Percentiles rank a stretch among this genome's conserved stretches.
phyloP scores from a whole-genome alignment of 768 basidiomycete genomes.

The Amyloporia xantha region DNA sequence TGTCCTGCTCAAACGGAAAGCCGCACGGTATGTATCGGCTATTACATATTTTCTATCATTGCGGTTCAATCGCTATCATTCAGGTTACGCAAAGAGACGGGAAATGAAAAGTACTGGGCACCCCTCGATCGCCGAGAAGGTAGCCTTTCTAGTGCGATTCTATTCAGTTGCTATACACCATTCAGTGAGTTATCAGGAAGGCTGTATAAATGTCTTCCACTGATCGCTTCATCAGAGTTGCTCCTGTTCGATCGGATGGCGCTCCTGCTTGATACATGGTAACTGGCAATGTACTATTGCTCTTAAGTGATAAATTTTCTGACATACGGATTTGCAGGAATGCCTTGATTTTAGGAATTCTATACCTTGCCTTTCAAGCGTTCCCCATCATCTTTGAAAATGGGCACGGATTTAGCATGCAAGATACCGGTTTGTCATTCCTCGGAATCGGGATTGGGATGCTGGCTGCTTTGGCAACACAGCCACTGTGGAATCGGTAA shows the following conservation, averaged over 20 bases:
- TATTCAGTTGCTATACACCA: slow-evolving; percentile 58
- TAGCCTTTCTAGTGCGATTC: slow-evolving; percentile 40
- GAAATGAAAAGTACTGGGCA: slow-evolving; percentile 47
- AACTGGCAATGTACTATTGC: slow-evolving; percentile 19
- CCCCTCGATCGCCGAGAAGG: slow-evolving; percentile 48
- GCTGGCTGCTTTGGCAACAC: slow-evolving; percentile 29
- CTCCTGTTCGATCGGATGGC: slow-evolving; percentile 70
- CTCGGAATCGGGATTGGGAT: slow-evolving; percentile 45
- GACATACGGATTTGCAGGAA: slow-evolving; percentile 22
- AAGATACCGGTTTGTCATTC: slow-evolving; percentile 43
- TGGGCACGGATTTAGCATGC: slow-evolving; percentile 46
- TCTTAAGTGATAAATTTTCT: not conserved
- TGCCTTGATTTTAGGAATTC: slow-evolving; percentile 34
- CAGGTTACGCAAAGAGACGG: slow-evolving; percentile 51
- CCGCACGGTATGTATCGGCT: slow-evolving; percentile 32
- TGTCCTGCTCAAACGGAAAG: slow-evolving; percentile 54
- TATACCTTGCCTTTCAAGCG: slow-evolving; percentile 51
- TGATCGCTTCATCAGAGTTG: slow-evolving; percentile 38
- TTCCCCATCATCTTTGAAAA: slow-evolving; percentile 44
- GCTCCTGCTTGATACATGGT: slow-evolving; percentile 66
- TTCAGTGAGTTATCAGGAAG: slow-evolving; percentile 47
- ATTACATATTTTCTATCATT: not conserved
- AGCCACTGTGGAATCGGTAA: slow-evolving; percentile 41
- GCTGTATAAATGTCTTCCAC: not conserved
- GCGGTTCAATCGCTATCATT: not conserved